Conservation (phyloP, 306 rosid species). For the Acacia acuminata region DNA sequence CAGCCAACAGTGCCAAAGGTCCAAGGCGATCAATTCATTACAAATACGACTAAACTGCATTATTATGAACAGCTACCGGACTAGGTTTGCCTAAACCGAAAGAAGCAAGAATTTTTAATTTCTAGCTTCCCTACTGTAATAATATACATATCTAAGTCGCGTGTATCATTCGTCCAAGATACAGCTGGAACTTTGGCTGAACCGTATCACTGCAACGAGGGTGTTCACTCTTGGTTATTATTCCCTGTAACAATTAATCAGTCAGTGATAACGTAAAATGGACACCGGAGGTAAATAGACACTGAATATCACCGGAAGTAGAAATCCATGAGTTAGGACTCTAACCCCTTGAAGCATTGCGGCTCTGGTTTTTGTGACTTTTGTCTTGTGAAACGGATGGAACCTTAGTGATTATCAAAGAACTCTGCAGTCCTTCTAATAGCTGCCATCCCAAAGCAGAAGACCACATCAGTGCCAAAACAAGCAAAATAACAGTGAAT, state of each 20-base stretch:
- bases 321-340: constrained; percentile 5
- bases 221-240: constrained; percentile 58
- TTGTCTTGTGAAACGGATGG: constrained; percentile 78
- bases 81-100: constrained; percentile 52
- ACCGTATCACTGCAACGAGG: constrained; percentile 29
- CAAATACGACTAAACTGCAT: constrained; percentile 50
- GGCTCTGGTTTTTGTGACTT: constrained; percentile 56
- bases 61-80: constrained; percentile 64
- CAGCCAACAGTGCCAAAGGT: constrained; percentile 51
- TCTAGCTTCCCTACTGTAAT: constrained; percentile 61
- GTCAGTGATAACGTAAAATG: constrained; percentile 28
- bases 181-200: constrained; percentile 27
- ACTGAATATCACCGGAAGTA: not conserved
- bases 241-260: constrained; percentile 59
- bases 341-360: constrained; percentile 67
- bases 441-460: constrained; percentile 56
- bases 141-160: constrained; percentile 68
- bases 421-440: constrained; percentile 97
- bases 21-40: constrained; percentile 40
- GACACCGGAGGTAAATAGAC: not conserved
- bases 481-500: not conserved
- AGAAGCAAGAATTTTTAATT: constrained; percentile 66
- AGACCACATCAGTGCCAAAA: constrained; percentile 26
- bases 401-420: constrained; percentile 81
- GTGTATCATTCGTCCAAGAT: constrained; percentile 36